phyloP scores from a whole-genome alignment of 2,329 filamentous ascomycete genomes.

The Trichoderma koningiopsis region DNA sequence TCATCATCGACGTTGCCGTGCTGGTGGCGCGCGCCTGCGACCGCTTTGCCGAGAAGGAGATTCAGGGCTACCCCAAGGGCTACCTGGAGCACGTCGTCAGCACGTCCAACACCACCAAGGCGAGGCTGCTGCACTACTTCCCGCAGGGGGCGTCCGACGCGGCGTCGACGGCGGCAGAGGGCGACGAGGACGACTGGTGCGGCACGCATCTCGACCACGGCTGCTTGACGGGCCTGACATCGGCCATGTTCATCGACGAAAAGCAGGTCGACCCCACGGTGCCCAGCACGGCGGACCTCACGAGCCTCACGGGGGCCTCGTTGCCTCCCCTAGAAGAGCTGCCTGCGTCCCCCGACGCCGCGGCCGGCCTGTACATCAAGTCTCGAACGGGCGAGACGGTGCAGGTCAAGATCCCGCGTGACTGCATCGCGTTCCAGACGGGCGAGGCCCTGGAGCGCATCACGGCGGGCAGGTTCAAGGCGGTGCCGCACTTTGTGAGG shows the following conservation, averaged over 20 bases:
- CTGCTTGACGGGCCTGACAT: constrained; percentile 90
- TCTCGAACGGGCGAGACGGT: constrained; percentile 78
- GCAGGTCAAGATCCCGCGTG: constrained; percentile 89
- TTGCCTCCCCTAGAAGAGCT: constrained; percentile 68
- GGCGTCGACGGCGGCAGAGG: constrained; percentile 36
- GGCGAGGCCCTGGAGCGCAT: constrained; percentile 90
- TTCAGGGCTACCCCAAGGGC: constrained; percentile 71
- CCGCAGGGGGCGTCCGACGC: constrained; percentile 54
- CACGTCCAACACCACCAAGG: constrained; percentile 86
- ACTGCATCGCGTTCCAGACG: constrained; percentile 94
- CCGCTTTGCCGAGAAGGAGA: constrained; percentile 76
- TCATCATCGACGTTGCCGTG: constrained; percentile 88
- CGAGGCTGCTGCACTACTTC: constrained; percentile 90
- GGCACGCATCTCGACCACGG: constrained; percentile 89
- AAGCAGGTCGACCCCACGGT: constrained; percentile 43
- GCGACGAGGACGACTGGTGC: constrained; percentile 86
- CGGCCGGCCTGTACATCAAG: constrained; percentile 90
- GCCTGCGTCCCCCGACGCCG: constrained; percentile 73
- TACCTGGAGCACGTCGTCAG: constrained; percentile 88
- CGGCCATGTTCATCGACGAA: constrained; percentile 95
- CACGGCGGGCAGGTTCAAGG: constrained; percentile 86
- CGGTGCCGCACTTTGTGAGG: constrained; percentile 92
- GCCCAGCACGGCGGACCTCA: constrained; percentile 29
- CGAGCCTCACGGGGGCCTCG: constrained; percentile 33
- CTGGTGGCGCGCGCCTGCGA: constrained; percentile 91